Evolutionary conservation across 2,329 filamentous ascomycete species (phyloP).

Genomic region (Ceratocystis cubensis): DNA sequence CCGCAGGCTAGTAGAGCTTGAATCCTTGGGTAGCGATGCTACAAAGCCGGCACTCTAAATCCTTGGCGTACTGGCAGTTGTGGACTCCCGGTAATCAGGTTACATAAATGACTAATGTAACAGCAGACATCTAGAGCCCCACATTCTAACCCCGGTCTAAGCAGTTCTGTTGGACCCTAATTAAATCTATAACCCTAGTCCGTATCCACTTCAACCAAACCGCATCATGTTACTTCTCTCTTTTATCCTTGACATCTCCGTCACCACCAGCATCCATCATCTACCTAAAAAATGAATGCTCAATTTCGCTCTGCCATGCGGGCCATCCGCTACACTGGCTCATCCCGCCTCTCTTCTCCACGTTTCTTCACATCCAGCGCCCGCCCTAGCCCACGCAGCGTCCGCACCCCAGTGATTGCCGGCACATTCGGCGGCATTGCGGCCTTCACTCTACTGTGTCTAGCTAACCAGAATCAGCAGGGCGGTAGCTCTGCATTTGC

Average conservation of each 20-base stretch:
- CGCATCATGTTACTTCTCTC: background rate
- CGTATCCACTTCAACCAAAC: background rate
- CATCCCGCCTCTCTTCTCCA: background rate
- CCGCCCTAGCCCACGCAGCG: background rate
- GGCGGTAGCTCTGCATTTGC: background rate
- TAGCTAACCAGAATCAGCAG: background rate
- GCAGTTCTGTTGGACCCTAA: background rate
- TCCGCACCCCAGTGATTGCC: background rate
- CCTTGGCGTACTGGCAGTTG: background rate
- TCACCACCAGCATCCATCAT: background rate
- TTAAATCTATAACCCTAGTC: background rate
- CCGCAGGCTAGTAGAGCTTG: background rate
- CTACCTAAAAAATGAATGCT: slow-evolving; percentile 9
- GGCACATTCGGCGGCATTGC: background rate
- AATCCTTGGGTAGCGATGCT: background rate
- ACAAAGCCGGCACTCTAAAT: background rate
- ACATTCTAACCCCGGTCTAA: too few species aligned
- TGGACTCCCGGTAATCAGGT: too few species aligned
- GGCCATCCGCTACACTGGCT: slow-evolving; percentile 1
- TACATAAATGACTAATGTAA: too few species aligned
- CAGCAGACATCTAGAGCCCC: too few species aligned
- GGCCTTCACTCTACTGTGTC: background rate
- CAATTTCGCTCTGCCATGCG: slow-evolving; percentile 14
- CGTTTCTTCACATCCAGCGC: slow-evolving; percentile 18
- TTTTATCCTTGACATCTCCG: background rate